A percentile compares a stretch with the other conserved stretches of the same genome.
These are phyloP conservation scores for Leptosphaerulina australis DNA, from an alignment of 2,329 filamentous ascomycete species.

Conservation along the genomic window DNA sequence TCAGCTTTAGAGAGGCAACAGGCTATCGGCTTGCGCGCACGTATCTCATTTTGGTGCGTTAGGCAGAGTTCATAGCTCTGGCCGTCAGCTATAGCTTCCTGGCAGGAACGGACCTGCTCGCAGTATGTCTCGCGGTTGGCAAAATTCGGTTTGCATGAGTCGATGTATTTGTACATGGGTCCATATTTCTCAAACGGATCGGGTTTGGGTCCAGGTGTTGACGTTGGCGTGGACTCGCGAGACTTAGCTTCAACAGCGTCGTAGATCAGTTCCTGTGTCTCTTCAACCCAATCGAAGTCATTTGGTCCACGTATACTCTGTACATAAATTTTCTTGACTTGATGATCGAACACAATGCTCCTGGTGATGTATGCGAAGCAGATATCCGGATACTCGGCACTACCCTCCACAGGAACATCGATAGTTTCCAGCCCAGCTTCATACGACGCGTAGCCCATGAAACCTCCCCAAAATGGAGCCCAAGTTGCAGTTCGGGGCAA, in stretches of 20 bases:
- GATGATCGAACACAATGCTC: slow-evolving; percentile 79
- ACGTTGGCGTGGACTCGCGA: slow-evolving; percentile 37
- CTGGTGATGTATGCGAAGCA: slow-evolving; percentile 77
- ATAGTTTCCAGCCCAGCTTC: slow-evolving; percentile 75
- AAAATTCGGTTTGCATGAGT: slow-evolving; percentile 26
- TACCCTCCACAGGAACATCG: slow-evolving; percentile 54
- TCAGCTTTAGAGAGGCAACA: slow-evolving; percentile 40
- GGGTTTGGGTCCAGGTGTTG: slow-evolving; percentile 28
- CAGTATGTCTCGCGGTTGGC: slow-evolving; percentile 60
- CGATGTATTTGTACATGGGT: slow-evolving; percentile 37
- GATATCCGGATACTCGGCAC: slow-evolving; percentile 63
- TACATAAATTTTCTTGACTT: slow-evolving; percentile 64
- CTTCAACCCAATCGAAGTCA: slow-evolving; percentile 56
- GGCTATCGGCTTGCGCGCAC: slow-evolving; percentile 29
- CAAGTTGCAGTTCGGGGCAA: slow-evolving; percentile 37
- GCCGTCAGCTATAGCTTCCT: slow-evolving; percentile 73
- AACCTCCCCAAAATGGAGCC: slow-evolving; percentile 77
- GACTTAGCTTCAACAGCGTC: slow-evolving; percentile 39
- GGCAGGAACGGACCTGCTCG: slow-evolving; percentile 69
- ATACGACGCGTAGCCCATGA: slow-evolving; percentile 85
- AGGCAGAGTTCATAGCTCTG: slow-evolving; percentile 87
- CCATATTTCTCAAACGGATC: slow-evolving; percentile 43
- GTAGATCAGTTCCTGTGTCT: slow-evolving; percentile 38
- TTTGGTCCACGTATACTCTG: slow-evolving; percentile 65
- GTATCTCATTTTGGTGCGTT: slow-evolving; percentile 74